These are phyloP conservation scores for Leccinum barrowsii DNA, from an alignment of 768 basidiomycete genomes.

Conservation along the genomic window DNA sequence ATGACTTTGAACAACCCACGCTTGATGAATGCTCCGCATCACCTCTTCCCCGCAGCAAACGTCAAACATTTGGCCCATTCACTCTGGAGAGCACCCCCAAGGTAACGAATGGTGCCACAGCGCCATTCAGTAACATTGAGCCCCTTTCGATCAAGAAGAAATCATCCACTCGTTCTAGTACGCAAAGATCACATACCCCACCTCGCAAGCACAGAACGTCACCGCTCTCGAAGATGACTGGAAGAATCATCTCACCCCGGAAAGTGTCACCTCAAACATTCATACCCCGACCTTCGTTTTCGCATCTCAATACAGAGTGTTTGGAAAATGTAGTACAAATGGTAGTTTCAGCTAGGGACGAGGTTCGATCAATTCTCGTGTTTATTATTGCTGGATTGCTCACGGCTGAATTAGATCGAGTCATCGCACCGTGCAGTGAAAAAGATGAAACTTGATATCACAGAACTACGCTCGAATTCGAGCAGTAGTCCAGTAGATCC, in stretches of 20 bases:
- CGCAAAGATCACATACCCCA: conserved; percentile 37
- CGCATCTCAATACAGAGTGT: conserved; percentile 33
- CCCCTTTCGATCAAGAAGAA: conserved; percentile 88
- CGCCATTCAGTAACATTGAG: conserved; percentile 50
- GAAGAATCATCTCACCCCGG: conserved; percentile 46
- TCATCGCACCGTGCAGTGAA: conserved; percentile 69
- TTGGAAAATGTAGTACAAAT: conserved; percentile 46
- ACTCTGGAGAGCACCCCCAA: conserved; percentile 58
- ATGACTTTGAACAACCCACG: conserved; percentile 22
- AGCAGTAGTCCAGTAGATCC: conserved; percentile 29
- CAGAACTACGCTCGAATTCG: conserved; percentile 32
- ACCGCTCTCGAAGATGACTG: conserved; percentile 46
- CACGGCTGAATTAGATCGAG: conserved; percentile 50
- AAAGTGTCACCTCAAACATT: conserved; percentile 51
- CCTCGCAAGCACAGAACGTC: conserved; percentile 43
- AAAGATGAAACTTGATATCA: conserved; percentile 69
- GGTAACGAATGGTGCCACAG: conserved; percentile 30
- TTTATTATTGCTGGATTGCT: conserved; percentile 1
- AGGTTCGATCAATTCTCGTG: conserved; percentile 41
- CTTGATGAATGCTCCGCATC: conserved; percentile 37
- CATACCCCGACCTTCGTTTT: conserved; percentile 30
- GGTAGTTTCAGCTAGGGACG: conserved; percentile 56
- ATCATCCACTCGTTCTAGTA: conserved; percentile 49
- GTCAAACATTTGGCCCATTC: conserved; percentile 59
- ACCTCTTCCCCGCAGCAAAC: conserved; percentile 66